Base-by-base conservation (phyloP, 2,329 filamentous ascomycete species). In the Cladosporium oxysporum region DNA sequence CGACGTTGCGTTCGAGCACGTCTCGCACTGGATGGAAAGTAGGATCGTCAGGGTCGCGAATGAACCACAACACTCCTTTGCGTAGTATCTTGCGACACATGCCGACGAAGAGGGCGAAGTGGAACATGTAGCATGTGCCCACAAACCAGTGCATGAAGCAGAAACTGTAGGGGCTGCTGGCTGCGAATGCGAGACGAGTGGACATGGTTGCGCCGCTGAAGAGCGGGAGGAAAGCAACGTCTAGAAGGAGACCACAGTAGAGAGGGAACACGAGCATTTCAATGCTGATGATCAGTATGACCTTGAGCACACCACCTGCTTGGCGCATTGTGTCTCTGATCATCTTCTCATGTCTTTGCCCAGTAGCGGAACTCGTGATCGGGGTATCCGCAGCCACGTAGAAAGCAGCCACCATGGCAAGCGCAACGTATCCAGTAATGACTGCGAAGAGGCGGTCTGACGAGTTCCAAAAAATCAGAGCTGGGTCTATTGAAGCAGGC, bases 31-130 rank as follows among this genome's bases (percentile, higher is more conserved):
- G 95, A 76, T 99, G 95, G 77, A 99, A 99, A 14, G 95, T 97
- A 10, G 96, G 95, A 78, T 99, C 95, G 77, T 99, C 96, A 7
- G 95, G 95, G 77, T 99, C 96, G 69, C 95, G 88, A 73, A 99
- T 99, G 77, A 99, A 99, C 81, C 97, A 98, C 66, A 99, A 83
- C 49, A 99, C 95, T 61, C 95, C 95, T 71, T 88, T 92, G 69
- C 95, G 90, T 90, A 99, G 91, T 66, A 98, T 97, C 81, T 97
- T 97, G 69, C 95, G 90, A 79, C 95, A 99, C 93, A 99, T 98
- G 65, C 93, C 96, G 21, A 99, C 95, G 76, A 99, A 99, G 3
- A 99, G 85, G 5, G 95, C 95, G 76, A 99, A 99, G 77, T 99
- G 95, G 80, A 99, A 99, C 96, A 99, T 99, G 79, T 99, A 99